These are phyloP conservation scores for Lepiota venenata DNA, from an alignment of 768 basidiomycete genomes.

Conservation along the genomic window DNA sequence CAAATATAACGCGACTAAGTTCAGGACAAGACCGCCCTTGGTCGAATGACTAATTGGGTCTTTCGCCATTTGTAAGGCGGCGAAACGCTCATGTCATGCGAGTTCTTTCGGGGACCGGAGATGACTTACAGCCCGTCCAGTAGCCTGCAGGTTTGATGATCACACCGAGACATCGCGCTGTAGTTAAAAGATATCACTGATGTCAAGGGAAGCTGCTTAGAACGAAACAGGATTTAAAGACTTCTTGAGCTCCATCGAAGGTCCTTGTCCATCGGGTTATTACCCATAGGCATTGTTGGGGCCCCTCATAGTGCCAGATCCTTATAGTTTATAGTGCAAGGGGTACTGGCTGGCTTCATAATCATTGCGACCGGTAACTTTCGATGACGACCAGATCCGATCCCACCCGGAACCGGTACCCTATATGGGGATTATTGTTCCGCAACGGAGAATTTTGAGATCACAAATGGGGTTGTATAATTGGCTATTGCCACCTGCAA, in stretches of 20 bases:
- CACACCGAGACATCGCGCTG: not conserved
- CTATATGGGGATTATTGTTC: no score
- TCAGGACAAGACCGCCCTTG: not conserved
- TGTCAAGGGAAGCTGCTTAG: not conserved
- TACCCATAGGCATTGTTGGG: not conserved
- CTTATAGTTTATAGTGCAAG: no score
- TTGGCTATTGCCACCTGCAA: no score
- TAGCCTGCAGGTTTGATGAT: not conserved
- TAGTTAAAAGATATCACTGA: no score
- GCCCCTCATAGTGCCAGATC: no score
- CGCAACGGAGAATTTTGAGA: no score
- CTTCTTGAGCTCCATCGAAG: not conserved
- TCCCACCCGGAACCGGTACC: no score
- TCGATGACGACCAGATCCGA: no score
- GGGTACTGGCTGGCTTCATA: no score
- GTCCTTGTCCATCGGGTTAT: conserved; percentile 10
- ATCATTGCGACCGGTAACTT: no score
- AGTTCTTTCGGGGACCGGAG: not conserved
- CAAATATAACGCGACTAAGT: conserved; percentile 5
- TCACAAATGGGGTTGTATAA: no score
- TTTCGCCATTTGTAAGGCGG: not conserved
- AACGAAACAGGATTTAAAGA: conserved; percentile 1
- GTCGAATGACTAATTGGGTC: conserved; percentile 1
- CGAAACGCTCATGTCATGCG: not conserved
- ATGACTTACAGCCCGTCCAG: not conserved